Base-by-base conservation (phyloP, 169 alveolate species). In the Babesia caballi region DNA sequence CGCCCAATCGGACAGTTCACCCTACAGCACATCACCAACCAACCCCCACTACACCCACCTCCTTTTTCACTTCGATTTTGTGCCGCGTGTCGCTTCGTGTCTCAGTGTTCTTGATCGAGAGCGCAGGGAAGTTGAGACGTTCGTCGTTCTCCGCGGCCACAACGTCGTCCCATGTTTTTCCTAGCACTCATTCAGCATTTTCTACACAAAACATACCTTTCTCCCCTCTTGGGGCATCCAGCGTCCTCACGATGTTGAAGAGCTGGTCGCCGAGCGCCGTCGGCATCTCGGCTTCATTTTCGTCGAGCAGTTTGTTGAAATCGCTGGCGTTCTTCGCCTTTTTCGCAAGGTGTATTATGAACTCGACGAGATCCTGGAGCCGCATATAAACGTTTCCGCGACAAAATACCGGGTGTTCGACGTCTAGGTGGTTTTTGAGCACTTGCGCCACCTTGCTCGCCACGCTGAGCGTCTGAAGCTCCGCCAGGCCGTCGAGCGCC, bases 1-100 rank as follows among this genome's bases (percentile, higher is more conserved):
- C 14, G 88, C 88, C 83, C 83, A 57, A 7, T 69, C 83, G 14
- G 88, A 80, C 36, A 80, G 56, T 57, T 80, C 88, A 0, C 58
- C 69, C 82, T 76, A 30, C 30, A n/a, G 4, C 1, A 33, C 3
- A 15, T 33, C 23, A 9, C 3, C 0, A 28, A 14, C 5, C 33
- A 52, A 7, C 27, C 2, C 27, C 8, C 0, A 9, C 4, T 25
- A 6, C 38, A 23, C 57, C 1, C 38, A 70, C 82, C 30, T 70
- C 82, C 17, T 47, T 42, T 47, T 51, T 67, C 17, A 38, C 47
- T 69, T 69, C 83, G 2, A 61, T 36, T 40, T 42, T 30, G 40
- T 36, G 53, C 2, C 17, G n/a, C 19, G 33, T 67, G n/a, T 58
- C 57, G 2, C 53, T 51, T 5, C 70, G 38, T 17, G 30, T 46